These are phyloP conservation scores for Aquilaria malaccensis DNA, from an alignment of 345 rosid species.

Conservation along the genomic window DNA sequence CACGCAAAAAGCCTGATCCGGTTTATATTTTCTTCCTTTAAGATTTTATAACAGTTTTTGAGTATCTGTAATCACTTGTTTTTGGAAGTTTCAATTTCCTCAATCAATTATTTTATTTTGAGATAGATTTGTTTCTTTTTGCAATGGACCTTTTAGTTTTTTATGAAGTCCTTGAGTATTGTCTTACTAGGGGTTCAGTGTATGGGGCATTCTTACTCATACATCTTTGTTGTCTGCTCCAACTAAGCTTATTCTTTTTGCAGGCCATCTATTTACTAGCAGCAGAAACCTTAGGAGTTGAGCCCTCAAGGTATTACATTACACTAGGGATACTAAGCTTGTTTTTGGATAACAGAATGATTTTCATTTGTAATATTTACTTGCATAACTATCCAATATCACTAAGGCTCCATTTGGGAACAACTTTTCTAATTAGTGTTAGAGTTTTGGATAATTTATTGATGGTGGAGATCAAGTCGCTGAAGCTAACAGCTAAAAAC, in stretches of 20 bases:
- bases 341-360: too few species aligned
- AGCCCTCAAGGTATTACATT: constrained; percentile 64
- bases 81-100: not conserved
- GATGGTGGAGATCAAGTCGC: too few species aligned
- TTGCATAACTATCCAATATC: too few species aligned
- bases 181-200: too few species aligned
- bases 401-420: too few species aligned
- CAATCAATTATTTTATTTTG: too few species aligned
- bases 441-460: too few species aligned
- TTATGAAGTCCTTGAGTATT: too few species aligned
- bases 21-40: constrained; percentile 23
- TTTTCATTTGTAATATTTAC: too few species aligned
- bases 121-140: too few species aligned
- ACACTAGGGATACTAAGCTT: not conserved
- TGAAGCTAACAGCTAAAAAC: too few species aligned
- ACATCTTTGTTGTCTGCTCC: constrained; percentile 2
- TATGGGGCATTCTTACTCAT: not conserved
- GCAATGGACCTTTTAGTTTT: not conserved
- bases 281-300: constrained; percentile 80
- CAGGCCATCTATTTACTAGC: constrained; percentile 90
- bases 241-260: constrained; percentile 9
- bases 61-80: not conserved
- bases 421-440: too few species aligned
- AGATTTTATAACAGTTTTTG: constrained; percentile 3
- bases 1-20: constrained; percentile 91